Evolutionary conservation across 2,329 filamentous ascomycete species (phyloP).

Genomic region (Trichoderma pleuroti): DNA sequence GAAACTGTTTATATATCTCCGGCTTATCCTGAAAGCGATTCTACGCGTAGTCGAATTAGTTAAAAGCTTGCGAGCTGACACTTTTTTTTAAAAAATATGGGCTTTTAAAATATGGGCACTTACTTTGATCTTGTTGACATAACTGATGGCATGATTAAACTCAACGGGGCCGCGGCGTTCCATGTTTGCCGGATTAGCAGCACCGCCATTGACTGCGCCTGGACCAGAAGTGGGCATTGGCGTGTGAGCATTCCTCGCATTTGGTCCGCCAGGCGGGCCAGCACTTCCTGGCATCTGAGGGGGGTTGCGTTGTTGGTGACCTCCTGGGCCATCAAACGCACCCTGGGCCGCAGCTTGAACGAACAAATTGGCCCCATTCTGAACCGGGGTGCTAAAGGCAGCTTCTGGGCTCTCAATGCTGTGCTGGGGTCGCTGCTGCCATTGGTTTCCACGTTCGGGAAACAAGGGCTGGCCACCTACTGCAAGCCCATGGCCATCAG

Average conservation of each 20-base stretch:
- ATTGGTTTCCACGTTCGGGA: conserved; percentile 47
- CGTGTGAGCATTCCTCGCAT: conserved; percentile 53
- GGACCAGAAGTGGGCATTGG: conserved; percentile 56
- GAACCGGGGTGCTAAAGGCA: conserved; percentile 56
- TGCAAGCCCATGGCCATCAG: conserved; percentile 41
- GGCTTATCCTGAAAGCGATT: conserved; percentile 96
- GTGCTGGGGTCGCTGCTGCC: conserved; percentile 56
- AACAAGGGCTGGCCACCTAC: conserved; percentile 44
- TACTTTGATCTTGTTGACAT: conserved; percentile 99
- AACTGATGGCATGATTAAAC: conserved; percentile 98
- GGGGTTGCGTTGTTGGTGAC: conserved; percentile 32
- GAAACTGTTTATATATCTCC: conserved; percentile 98
- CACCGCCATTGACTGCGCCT: conserved; percentile 59
- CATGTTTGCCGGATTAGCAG: conserved; percentile 57
- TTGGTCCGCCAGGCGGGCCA: conserved; percentile 39
- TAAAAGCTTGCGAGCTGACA: neutral
- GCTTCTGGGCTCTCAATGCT: conserved; percentile 61
- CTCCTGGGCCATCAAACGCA: conserved; percentile 31
- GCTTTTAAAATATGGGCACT: conserved; percentile 31
- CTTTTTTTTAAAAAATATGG: too few species aligned
- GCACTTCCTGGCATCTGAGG: conserved; percentile 30
- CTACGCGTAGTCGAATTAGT: conserved; percentile 43
- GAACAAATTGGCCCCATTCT: conserved; percentile 49
- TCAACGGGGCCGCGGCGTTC: conserved; percentile 94
- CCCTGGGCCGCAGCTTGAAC: conserved; percentile 40